Conservation (phyloP, 441 rosid genomes). For the Syzygium malaccense region DNA sequence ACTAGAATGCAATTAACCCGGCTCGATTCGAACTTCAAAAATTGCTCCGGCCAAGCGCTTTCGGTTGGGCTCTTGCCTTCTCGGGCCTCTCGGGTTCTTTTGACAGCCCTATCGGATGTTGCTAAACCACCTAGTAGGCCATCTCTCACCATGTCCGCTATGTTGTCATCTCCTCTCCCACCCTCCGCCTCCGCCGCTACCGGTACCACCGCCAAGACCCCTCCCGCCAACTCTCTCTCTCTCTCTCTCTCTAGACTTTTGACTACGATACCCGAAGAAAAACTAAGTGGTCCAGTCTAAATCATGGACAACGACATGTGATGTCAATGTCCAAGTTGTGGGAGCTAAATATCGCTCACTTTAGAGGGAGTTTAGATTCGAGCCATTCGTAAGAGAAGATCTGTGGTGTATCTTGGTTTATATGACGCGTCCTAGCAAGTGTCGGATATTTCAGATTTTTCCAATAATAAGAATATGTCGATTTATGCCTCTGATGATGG, state of each 20-base stretch:
- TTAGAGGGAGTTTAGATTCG: background rate
- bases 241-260: background rate
- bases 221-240: background rate
- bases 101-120: background rate
- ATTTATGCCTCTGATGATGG: background rate
- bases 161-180: background rate
- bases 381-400: background rate
- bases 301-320: background rate
- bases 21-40: background rate
- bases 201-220: background rate
- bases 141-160: accelerated
- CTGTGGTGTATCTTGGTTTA: background rate
- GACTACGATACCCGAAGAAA: background rate
- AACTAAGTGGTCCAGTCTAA: background rate
- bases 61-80: background rate
- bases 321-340: background rate
- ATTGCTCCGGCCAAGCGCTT: background rate
- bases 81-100: background rate
- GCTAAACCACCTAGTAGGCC: background rate
- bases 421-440: background rate
- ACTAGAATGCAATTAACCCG: background rate
- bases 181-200: background rate
- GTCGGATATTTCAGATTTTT: no score
- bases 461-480: background rate
- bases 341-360: background rate